Conservation (phyloP, 2,329 filamentous ascomycete species). For the Aspergillus carbonarius region DNA sequence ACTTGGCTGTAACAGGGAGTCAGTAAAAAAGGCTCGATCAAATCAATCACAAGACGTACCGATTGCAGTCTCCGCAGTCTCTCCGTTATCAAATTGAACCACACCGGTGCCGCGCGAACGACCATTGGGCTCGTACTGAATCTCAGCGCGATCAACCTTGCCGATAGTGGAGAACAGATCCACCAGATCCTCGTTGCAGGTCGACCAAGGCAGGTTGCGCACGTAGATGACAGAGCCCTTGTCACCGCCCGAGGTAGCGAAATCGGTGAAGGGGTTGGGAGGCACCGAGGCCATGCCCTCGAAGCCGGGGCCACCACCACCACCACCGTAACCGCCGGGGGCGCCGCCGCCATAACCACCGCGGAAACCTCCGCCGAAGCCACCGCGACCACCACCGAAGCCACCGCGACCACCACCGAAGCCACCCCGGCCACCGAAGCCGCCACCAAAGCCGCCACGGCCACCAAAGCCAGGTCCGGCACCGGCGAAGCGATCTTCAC, state of each 20-base stretch:
- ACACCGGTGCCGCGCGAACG: constrained; percentile 93
- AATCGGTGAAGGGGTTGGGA: constrained; percentile 91
- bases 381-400: constrained; percentile 53
- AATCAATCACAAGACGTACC: constrained; percentile 42
- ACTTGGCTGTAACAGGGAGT: constrained; percentile 65
- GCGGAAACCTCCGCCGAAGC: constrained; percentile 56
- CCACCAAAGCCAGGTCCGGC: constrained; percentile 48
- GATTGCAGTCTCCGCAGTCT: constrained; percentile 90
- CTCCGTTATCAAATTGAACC: constrained; percentile 81
- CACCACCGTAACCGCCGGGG: constrained; percentile 44
- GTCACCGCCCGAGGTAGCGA: constrained; percentile 81
- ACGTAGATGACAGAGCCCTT: constrained; percentile 85
- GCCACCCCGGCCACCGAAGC: constrained; percentile 53
- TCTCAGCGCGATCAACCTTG: constrained; percentile 97
- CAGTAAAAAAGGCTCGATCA: constrained; percentile 2
- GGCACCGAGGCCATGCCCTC: constrained; percentile 52
- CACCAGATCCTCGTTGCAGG: constrained; percentile 94
- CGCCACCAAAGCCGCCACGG: constrained; percentile 47
- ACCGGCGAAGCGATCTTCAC: constrained; percentile 89
- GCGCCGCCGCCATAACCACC: constrained; percentile 58
- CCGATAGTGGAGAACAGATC: constrained; percentile 98
- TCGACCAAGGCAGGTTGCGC: constrained; percentile 97
- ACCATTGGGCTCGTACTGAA: constrained; percentile 96
- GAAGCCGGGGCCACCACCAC: constrained; percentile 37
- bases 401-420: constrained; percentile 56